These are phyloP conservation scores for Nicotiana obtusifolia DNA, from an alignment of 257 asterid genomes.

Conservation along the genomic window DNA sequence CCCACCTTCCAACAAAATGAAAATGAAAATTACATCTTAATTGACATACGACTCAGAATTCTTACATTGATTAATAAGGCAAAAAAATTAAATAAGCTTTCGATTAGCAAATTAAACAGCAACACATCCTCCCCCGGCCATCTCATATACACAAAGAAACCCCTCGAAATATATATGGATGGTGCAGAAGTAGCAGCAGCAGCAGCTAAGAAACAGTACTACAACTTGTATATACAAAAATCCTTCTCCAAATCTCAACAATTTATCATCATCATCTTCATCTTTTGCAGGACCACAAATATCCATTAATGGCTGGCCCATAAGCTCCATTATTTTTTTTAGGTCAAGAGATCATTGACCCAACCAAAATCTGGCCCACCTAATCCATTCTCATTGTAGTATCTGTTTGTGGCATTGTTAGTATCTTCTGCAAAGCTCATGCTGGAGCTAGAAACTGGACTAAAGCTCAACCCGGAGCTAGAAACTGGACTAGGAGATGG, in stretches of 20 bases:
- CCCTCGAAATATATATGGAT: slow-evolving; percentile 13
- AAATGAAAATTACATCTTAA: background rate
- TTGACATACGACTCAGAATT: background rate
- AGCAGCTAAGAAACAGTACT: background rate
- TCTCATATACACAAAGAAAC: slow-evolving; percentile 14
- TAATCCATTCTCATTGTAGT: slow-evolving; percentile 29
- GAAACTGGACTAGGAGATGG: background rate
- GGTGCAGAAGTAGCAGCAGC: slow-evolving; percentile 4
- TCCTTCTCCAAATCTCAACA: background rate
- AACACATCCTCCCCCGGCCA: slow-evolving; percentile 8
- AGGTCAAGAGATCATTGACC: slow-evolving; percentile 94
- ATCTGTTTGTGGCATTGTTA: background rate
- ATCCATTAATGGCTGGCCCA: background rate
- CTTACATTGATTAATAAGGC: slow-evolving; percentile 3
- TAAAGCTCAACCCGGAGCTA: slow-evolving; percentile 27
- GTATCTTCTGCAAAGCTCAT: slow-evolving; percentile 39
- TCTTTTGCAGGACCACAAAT: background rate
- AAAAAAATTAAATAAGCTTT: slow-evolving; percentile 6
- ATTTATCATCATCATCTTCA: slow-evolving; percentile 5
- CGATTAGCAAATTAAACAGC: slow-evolving; percentile 10
- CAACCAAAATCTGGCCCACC: slow-evolving; percentile 87
- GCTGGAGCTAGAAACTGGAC: background rate
- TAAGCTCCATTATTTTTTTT: background rate
- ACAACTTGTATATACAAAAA: slow-evolving; percentile 25
- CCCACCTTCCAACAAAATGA: background rate